Base-by-base conservation (phyloP, 2,329 filamentous ascomycete genomes). In the Leptosphaerulina australis region DNA sequence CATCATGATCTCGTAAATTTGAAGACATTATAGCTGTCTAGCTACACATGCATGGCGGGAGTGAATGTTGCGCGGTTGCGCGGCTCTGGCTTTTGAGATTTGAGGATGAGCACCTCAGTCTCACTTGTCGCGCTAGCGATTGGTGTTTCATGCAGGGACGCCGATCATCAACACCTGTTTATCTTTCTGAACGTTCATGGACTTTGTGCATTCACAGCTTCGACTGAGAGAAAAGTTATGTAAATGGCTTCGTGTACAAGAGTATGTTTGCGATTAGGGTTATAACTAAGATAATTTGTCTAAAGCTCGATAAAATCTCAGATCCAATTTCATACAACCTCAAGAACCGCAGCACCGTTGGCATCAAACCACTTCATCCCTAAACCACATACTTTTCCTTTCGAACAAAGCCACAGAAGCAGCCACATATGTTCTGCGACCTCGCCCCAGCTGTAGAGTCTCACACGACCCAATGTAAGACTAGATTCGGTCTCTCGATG, bases 361-460 rank as follows among this genome's bases (percentile, higher is more conserved):
- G 80, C 83, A 70, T 86, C 90, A 41, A 87, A 72, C 90, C 90
- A 96, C 37, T 75, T 74, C 11, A 83, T 76, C 0, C 81, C 81
- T 7, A 81, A 81, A 5, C 75, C 76, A 50, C 81, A 80, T 12
- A 92, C 72, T 53, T 79, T 79, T 24, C 87, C 79, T 47, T 83
- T 79, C 60, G 87, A 93, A 0, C 85, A 88, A 11, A 91, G 73
- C 66, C 88, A 93, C 0, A 96, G 71, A 29, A 92, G 69, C 3
- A 94, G 72, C 69, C 91, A 96, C 25, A 90, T 79, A 62, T 95
- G 87, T 44, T 84, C 81, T 0, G 84, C 83, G 0, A 90, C 76
- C 55, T 87, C 82, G 0, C 88, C 91, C 86, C 89, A 96, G 64
- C 89, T 90, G 67, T 88, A 94, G 1, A 93, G 70, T 25, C 84